These are phyloP conservation scores for Xenosphaeropsis pyriputrescens DNA, from an alignment of 2,329 filamentous ascomycete genomes.

Conservation along the genomic window DNA sequence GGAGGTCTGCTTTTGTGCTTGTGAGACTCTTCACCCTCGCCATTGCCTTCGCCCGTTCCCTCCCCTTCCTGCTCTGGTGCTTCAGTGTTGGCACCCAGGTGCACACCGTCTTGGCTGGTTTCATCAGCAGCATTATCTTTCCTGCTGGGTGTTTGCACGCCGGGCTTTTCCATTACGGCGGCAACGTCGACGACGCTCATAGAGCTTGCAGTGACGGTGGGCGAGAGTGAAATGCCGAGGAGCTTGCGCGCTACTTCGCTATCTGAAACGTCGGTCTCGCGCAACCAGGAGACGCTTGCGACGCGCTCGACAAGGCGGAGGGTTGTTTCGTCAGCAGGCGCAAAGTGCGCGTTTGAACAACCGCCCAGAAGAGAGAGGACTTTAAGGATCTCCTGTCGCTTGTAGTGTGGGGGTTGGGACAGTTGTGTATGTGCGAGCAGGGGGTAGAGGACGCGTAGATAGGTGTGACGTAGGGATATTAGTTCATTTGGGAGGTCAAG, in stretches of 20 bases:
- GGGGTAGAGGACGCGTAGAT: slow-evolving; percentile 82
- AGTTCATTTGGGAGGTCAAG: slow-evolving; percentile 84
- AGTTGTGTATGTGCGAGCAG: slow-evolving; percentile 86
- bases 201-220: slow-evolving; percentile 51
- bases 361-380: slow-evolving; percentile 60
- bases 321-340: slow-evolving; percentile 68
- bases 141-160: slow-evolving; percentile 65
- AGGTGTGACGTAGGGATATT: slow-evolving; percentile 71
- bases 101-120: slow-evolving; percentile 7
- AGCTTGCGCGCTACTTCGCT: slow-evolving; percentile 38
- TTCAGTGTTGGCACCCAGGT: slow-evolving; percentile 1
- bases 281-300: slow-evolving; percentile 55
- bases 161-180: slow-evolving; percentile 67
- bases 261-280: slow-evolving; percentile 24
- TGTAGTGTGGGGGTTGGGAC: slow-evolving; percentile 77
- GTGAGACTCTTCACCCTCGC: not conserved
- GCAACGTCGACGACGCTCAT: slow-evolving; percentile 69
- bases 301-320: slow-evolving; percentile 65
- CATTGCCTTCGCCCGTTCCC: slow-evolving; percentile 3
- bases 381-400: slow-evolving; percentile 67
- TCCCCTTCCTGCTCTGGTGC: slow-evolving; percentile 7
- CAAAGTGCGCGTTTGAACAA: slow-evolving; percentile 57
- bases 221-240: slow-evolving; percentile 57
- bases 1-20: slow-evolving; percentile 7
- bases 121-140: slow-evolving; percentile 18